Conservation (phyloP, 306 rosid species). For the Begonia loranthoides region DNA sequence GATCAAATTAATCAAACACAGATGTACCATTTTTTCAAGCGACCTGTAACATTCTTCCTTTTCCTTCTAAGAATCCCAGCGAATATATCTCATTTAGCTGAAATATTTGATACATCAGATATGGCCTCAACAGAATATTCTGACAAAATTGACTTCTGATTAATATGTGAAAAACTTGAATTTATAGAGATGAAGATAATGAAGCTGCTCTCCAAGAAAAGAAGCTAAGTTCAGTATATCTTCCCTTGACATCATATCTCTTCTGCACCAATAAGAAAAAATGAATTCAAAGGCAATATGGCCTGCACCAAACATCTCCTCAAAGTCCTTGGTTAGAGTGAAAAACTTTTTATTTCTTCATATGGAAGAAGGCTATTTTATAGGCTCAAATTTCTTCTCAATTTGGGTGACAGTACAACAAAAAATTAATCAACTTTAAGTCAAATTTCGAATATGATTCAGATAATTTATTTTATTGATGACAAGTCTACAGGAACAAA, state of each 20-base stretch:
- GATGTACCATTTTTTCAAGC: conserved; percentile 71
- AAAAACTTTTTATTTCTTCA: no score
- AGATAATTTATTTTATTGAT: no score
- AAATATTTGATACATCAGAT: conserved; percentile 31
- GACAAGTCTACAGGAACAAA: no score
- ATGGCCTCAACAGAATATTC: conserved; percentile 18
- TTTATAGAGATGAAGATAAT: conserved; percentile 54
- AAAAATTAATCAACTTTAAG: no score
- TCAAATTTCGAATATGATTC: no score
- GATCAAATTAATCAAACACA: no score
- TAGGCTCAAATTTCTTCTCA: no score
- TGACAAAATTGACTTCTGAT: conserved; percentile 15
- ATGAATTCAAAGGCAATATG: conserved; percentile 12
- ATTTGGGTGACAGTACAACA: no score
- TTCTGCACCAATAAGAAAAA: conserved; percentile 36
- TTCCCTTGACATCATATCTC: conserved; percentile 49
- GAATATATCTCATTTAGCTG: conserved; percentile 57
- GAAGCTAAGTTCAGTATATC: conserved; percentile 61
- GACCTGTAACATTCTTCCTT: conserved; percentile 48
- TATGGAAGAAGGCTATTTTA: no score
- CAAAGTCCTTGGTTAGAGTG: no score
- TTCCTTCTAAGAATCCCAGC: conserved; percentile 40
- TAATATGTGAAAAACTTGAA: conserved; percentile 27
- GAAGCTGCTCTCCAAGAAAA: conserved; percentile 73
- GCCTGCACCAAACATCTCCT: no score